A percentile compares a stretch with the other conserved stretches of the same genome.
These are phyloP conservation scores for Zygnema circumcarinatum DNA, from an alignment of 139 green algal genomes.

Conservation along the genomic window DNA sequence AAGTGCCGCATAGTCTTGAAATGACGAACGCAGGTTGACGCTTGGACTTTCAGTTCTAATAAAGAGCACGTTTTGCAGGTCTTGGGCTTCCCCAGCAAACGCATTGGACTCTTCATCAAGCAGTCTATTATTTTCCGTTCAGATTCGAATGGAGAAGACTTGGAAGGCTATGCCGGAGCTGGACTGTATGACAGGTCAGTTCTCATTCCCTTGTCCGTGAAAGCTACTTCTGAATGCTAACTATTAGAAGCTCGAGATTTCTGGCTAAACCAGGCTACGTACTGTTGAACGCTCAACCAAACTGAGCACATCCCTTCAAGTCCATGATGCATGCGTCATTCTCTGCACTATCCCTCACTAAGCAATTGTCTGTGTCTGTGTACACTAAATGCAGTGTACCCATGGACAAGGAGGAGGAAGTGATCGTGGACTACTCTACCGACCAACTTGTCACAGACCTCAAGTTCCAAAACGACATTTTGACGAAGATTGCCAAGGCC, in stretches of 20 bases:
- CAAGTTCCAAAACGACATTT: slow-evolving; percentile 67
- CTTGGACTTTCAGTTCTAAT: too few species aligned
- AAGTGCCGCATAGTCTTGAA: too few species aligned
- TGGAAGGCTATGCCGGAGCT: slow-evolving; percentile 84
- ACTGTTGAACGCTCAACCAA: too few species aligned
- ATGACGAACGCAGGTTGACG: too few species aligned
- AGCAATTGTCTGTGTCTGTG: too few species aligned
- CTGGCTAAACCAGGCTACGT: too few species aligned
- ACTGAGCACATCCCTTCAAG: too few species aligned
- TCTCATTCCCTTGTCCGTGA: neutral
- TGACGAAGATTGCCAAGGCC: slow-evolving; percentile 64
- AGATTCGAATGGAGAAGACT: slow-evolving; percentile 94
- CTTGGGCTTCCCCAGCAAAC: slow-evolving; percentile 69
- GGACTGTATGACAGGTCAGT: slow-evolving; percentile 79
- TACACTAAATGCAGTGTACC: slow-evolving; percentile 76
- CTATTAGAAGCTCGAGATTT: too few species aligned
- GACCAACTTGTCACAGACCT: slow-evolving; percentile 83
- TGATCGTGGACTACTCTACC: slow-evolving; percentile 71
- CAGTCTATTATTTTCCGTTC: slow-evolving; percentile 79
- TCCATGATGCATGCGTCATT: too few species aligned
- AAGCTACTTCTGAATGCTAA: too few species aligned
- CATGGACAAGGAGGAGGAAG: slow-evolving; percentile 76
- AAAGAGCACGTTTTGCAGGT: slow-evolving; percentile 5
- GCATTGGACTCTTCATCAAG: slow-evolving; percentile 55
- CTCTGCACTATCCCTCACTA: too few species aligned